Evolutionary conservation across 306 rosid species (phyloP).

Genomic region (Cicer judaicum): DNA sequence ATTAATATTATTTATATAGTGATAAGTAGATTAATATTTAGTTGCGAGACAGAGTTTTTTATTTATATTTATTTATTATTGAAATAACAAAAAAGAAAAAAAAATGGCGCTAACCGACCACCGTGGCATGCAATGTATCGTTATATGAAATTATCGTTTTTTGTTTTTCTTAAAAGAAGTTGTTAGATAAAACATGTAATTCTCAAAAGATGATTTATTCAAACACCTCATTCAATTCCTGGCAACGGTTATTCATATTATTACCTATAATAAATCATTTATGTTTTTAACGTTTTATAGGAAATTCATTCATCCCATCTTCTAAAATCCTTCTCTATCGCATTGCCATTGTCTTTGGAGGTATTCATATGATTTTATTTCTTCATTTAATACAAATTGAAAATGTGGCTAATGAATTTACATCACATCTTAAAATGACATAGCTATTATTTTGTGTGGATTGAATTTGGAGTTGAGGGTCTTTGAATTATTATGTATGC

Average conservation of each 20-base stretch:
- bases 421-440: not conserved
- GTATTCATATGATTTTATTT: slow-evolving; percentile 16
- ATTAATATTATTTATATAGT: too few relatives aligned
- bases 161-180: not conserved
- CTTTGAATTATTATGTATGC: not conserved
- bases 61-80: too few relatives aligned
- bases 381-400: not conserved
- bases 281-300: not conserved
- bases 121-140: not conserved
- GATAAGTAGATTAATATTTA: too few relatives aligned
- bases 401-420: slow-evolving; percentile 29
- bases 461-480: slow-evolving; percentile 24
- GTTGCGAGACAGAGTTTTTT: too few relatives aligned
- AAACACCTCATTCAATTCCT: slow-evolving; percentile 17
- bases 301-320: not conserved
- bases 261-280: not conserved
- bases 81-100: too few relatives aligned
- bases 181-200: not conserved
- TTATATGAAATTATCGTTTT: not conserved
- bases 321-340: not conserved
- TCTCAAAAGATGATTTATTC: not conserved
- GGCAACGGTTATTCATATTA: slow-evolving; percentile 39
- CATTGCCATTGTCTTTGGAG: slow-evolving; percentile 14
- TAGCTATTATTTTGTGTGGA: not conserved
- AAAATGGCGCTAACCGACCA: not conserved